Percentiles rank a stretch among this genome's conserved stretches.
These are phyloP conservation scores for Cryptosporidium viatorum DNA, from an alignment of 169 alveolate genomes.

Conservation along the genomic window DNA sequence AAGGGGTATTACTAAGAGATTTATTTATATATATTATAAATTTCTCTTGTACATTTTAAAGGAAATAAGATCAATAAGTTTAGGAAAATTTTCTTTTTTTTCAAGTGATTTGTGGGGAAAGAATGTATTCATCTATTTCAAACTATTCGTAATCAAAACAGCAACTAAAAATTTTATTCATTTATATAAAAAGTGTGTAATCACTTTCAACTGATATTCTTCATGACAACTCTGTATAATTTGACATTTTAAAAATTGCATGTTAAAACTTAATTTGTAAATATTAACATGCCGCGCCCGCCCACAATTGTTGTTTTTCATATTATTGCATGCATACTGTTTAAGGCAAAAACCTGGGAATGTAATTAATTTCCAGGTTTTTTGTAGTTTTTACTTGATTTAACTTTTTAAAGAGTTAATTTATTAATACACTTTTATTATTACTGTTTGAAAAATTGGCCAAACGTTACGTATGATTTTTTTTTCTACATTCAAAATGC, in stretches of 20 bases:
- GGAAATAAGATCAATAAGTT: background rate
- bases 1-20: too few relatives aligned
- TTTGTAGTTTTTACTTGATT: background rate
- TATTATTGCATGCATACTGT: background rate
- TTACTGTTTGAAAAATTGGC: background rate
- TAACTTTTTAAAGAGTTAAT: background rate
- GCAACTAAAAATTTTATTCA: background rate
- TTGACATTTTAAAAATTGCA: too few relatives aligned
- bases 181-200: too few relatives aligned
- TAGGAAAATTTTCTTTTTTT: too few relatives aligned
- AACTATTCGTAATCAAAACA: background rate
- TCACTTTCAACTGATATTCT: too few relatives aligned
- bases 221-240: background rate
- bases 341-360: too few relatives aligned
- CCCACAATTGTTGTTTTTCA: too few relatives aligned
- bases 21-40: too few relatives aligned
- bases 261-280: background rate
- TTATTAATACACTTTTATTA: background rate
- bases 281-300: background rate
- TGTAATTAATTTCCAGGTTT: background rate
- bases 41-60: too few relatives aligned
- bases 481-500: background rate
- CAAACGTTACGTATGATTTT: slow-evolving; percentile 11
- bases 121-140: background rate
- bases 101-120: background rate